Conservation (phyloP, 2,329 filamentous ascomycete species). For the Aspergillus piperis region DNA sequence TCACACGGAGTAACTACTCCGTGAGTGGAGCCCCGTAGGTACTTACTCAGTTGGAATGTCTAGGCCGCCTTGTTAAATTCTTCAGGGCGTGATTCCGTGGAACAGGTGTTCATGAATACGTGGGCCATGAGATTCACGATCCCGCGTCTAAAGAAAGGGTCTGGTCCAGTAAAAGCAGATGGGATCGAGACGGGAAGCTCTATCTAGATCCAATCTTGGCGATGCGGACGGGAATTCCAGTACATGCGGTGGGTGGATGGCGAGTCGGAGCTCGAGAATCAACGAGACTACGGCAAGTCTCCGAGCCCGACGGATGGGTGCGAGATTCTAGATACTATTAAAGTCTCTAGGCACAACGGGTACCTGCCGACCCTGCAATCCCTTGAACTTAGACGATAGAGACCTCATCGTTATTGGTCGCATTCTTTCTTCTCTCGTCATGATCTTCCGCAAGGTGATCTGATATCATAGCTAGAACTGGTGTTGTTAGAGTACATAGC, state of each 20-base stretch:
- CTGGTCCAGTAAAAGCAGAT: not conserved
- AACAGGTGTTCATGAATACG: not conserved
- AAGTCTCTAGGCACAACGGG: no score
- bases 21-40: not conserved
- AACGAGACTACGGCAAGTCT: not conserved
- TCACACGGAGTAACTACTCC: not conserved
- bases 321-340: no score
- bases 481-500: no score
- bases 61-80: not conserved
- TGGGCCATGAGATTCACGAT: not conserved
- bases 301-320: no score
- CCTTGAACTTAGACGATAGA: no score
- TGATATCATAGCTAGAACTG: no score
- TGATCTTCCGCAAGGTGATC: no score
- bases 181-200: not conserved
- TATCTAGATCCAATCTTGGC: not conserved
- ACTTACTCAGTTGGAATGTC: not conserved
- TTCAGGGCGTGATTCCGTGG: not conserved
- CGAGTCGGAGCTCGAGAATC: not conserved
- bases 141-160: not conserved
- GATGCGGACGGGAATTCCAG: not conserved
- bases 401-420: no score
- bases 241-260: not conserved
- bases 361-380: no score
- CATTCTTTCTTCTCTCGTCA: no score